A percentile compares a stretch with the other conserved stretches of the same genome.
Conservation (phyloP, 2,329 filamentous ascomycete species). For the Colletotrichum gloeosporioides region DNA sequence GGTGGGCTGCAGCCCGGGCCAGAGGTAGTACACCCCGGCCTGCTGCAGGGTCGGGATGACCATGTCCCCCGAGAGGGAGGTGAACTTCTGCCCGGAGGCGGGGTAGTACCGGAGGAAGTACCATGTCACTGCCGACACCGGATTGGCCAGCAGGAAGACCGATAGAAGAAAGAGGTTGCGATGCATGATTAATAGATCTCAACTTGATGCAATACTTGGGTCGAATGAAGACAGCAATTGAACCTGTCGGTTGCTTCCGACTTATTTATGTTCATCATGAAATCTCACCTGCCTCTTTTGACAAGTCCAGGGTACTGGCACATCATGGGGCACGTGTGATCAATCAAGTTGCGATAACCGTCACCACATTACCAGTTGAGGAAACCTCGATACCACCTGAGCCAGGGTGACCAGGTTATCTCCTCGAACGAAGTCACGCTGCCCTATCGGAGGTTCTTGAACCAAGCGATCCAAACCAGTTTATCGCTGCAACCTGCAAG, state of each 20-base stretch:
- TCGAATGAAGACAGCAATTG: neutral
- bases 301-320: neutral
- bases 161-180: slow-evolving; percentile 10
- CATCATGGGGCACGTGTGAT: neutral
- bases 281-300: neutral
- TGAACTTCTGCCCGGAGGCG: slow-evolving; percentile 32
- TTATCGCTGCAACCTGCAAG: neutral
- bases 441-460: neutral
- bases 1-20: slow-evolving; percentile 42
- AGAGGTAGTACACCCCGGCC: slow-evolving; percentile 41
- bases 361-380: neutral
- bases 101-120: slow-evolving; percentile 35
- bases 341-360: neutral
- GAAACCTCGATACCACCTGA: neutral
- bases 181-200: neutral
- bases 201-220: neutral
- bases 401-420: neutral
- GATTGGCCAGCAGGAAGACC: slow-evolving; percentile 21
- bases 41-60: slow-evolving; percentile 26
- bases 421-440: neutral
- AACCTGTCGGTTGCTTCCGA: neutral
- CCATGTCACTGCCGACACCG: slow-evolving; percentile 31
- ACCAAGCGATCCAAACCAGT: neutral
- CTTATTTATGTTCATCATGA: neutral
- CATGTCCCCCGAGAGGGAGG: slow-evolving; percentile 31